Base-by-base conservation (phyloP, 2,329 filamentous ascomycete species). In the Tolypocladium capitatum region DNA sequence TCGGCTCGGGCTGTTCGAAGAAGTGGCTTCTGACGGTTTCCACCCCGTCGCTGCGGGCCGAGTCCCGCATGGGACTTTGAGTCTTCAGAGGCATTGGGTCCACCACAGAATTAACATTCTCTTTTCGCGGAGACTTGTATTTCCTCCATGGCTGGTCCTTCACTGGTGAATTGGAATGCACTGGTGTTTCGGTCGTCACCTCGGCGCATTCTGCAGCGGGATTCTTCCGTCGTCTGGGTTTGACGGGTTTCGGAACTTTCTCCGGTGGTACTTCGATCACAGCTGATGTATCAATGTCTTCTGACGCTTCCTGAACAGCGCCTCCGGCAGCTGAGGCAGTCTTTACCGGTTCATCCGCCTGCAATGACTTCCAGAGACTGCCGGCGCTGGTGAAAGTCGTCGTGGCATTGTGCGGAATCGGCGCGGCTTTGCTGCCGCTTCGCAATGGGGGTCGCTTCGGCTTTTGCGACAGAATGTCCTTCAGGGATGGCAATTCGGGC, bases 401-500 rank as follows among this genome's bases (percentile, higher is more conserved):
- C 16, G 56, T 52, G 2, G 62, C 64, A 54, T 66, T 56, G 16
- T 60, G 51, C 5, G 70, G 63, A 33, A 71, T 64, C 4, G 66
- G 54, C 1, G 62, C 53, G 3, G 63, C 62, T 50, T 63, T 62
- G 51, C 59, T 69, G 6, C 65, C 68, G 36, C 59, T 67, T 36
- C 58, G 58, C 10, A 69, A 50, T 1, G 63, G 38, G 3, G 66
- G 55, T 11, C 55, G 63, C 27, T 55, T 65, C 11, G 56, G 52
- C 24, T 51, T 52, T 38, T 67, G 70, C 3, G 66, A 62, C 1
- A 74, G 53, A 10, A 80, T 58, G 3, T 78, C 69, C 34, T 66
- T 65, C 0, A 80, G 60, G 0, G 75, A 69, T 3, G 77, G 77
- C 0, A 80, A 60, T n/a, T 67, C 68, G n/a, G 76, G 75, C 5